A percentile compares a stretch with the other conserved stretches of the same genome.
These are phyloP conservation scores for Uncinocarpus reesii DNA, from an alignment of 2,329 filamentous ascomycete species.

Conservation along the genomic window DNA sequence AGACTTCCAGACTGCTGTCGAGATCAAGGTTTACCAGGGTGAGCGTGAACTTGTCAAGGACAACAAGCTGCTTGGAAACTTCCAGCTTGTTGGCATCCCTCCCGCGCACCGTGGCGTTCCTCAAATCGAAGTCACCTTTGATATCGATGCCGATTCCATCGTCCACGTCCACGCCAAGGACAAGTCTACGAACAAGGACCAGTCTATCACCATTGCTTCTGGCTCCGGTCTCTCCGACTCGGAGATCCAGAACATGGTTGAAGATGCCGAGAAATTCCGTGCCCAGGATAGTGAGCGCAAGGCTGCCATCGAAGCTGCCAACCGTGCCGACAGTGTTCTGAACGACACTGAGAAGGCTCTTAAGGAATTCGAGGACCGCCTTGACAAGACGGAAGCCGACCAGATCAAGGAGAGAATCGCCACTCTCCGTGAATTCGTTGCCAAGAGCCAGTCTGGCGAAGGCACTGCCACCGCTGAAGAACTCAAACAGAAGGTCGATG, in stretches of 20 bases:
- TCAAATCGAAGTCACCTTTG: slow-evolving; percentile 95
- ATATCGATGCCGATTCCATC: slow-evolving; percentile 96
- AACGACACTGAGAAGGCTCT: slow-evolving; percentile 98
- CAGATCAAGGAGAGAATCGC: slow-evolving; percentile 89
- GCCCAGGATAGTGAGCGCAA: slow-evolving; percentile 96
- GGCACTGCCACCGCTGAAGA: slow-evolving; percentile 73
- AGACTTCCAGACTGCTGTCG: slow-evolving; percentile 96
- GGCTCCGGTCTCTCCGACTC: slow-evolving; percentile 90
- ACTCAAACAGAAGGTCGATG: slow-evolving; percentile 97
- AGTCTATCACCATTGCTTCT: slow-evolving; percentile 97
- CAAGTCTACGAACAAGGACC: slow-evolving; percentile 98
- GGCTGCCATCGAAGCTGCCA: slow-evolving; percentile 86
- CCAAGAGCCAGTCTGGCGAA: slow-evolving; percentile 91
- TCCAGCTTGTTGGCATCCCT: slow-evolving; percentile 96
- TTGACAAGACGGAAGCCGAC: slow-evolving; percentile 93
- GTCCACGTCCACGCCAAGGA: slow-evolving; percentile 97
- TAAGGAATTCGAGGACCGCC: slow-evolving; percentile 89
- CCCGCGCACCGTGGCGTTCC: slow-evolving; percentile 93
- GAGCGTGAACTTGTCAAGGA: slow-evolving; percentile 98
- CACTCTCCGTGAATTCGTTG: slow-evolving; percentile 74
- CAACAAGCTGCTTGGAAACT: slow-evolving; percentile 98
- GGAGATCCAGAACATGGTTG: slow-evolving; percentile 95
- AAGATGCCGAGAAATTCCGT: slow-evolving; percentile 94
- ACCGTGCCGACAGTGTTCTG: slow-evolving; percentile 89
- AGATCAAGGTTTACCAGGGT: slow-evolving; percentile 99